These are phyloP conservation scores for Coniferiporia sulphurascens DNA, from an alignment of 1,284 basidiomycete genomes.

Conservation along the genomic window DNA sequence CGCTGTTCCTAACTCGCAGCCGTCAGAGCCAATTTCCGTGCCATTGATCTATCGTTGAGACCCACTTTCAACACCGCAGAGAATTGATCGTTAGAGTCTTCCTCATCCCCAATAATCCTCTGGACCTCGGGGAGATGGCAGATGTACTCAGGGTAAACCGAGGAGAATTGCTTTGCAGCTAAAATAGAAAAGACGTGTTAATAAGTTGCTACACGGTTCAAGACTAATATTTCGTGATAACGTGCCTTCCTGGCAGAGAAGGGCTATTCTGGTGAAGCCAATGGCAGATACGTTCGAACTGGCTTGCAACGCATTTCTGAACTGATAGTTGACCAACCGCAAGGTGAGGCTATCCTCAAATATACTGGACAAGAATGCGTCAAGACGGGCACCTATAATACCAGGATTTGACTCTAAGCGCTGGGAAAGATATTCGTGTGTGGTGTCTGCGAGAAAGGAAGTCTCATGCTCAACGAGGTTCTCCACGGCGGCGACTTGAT, in stretches of 20 bases:
- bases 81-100: not conserved
- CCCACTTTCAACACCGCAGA: not conserved
- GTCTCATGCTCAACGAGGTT: not conserved
- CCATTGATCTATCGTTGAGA: not conserved
- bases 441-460: not conserved
- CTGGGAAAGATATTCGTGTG: not conserved
- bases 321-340: conserved; percentile 1
- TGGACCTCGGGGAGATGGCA: not conserved
- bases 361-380: not conserved
- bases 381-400: not conserved
- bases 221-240: not conserved
- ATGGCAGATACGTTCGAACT: not conserved
- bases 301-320: conserved; percentile 3
- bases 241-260: conserved; percentile 6
- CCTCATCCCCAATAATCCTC: not conserved
- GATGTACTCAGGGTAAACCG: conserved; percentile 1
- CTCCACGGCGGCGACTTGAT: conserved; percentile 2
- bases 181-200: not conserved
- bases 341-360: not conserved
- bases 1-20: not conserved
- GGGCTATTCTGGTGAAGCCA: conserved; percentile 5
- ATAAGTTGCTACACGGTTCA: not conserved
- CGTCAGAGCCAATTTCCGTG: not conserved
- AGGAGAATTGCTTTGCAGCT: not conserved
- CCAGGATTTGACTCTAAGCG: not conserved